Percentiles rank a stretch among this genome's conserved stretches.
phyloP scores from a whole-genome alignment of 202 grass and related monocot genomes.

The Carex arenaria region DNA sequence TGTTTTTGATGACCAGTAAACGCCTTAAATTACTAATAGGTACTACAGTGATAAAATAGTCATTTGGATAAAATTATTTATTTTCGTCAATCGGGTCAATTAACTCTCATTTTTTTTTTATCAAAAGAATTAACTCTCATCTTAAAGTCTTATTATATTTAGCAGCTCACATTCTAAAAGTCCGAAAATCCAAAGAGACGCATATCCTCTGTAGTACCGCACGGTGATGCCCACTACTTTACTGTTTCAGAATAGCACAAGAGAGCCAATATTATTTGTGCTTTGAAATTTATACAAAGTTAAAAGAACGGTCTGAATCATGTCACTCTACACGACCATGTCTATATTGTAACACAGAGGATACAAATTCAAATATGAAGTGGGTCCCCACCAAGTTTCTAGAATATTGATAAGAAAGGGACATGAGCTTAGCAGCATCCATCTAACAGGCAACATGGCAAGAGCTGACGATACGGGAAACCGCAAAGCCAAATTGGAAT shows the following conservation, averaged over 20 bases:
- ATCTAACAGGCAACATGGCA: neutral
- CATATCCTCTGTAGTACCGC: too few species aligned
- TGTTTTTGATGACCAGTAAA: neutral
- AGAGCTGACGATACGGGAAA: neutral
- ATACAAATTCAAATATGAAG: neutral
- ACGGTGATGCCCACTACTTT: too few species aligned
- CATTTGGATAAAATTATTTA: neutral
- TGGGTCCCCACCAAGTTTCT: neutral
- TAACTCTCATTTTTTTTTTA: neutral
- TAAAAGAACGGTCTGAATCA: too few species aligned
- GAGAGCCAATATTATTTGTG: too few species aligned
- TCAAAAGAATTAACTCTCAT: neutral
- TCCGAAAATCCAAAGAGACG: neutral
- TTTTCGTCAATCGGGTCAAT: neutral
- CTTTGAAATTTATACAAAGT: too few species aligned
- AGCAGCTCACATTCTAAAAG: neutral
- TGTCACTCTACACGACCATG: too few species aligned
- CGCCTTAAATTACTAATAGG: neutral
- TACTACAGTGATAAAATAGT: neutral
- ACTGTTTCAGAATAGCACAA: too few species aligned
- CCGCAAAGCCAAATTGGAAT: constrained; percentile 6
- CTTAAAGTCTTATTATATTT: neutral
- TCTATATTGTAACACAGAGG: too few species aligned
- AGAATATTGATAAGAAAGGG: constrained; percentile 12
- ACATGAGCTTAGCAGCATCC: neutral